Percentiles rank a stretch among this genome's conserved stretches.
Conservation (phyloP, 768 basidiomycete species). For the Hypholoma sublateritium region DNA sequence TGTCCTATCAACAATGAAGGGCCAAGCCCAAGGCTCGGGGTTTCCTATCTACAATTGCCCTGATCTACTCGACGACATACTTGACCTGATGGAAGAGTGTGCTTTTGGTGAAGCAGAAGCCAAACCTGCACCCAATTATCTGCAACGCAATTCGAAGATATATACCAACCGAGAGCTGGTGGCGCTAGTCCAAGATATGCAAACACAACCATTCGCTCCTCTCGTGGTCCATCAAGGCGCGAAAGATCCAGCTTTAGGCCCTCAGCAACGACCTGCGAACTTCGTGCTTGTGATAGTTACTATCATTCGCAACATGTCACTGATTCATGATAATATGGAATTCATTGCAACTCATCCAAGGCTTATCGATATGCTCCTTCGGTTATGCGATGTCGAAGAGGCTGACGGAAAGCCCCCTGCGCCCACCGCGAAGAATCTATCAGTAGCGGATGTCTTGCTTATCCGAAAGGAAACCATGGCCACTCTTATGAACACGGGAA, state of each 20-base stretch:
- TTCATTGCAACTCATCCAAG: slow-evolving; percentile 66
- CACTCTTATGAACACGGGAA: slow-evolving; percentile 63
- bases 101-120: slow-evolving; percentile 61
- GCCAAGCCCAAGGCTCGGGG: slow-evolving; percentile 59
- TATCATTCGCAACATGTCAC: slow-evolving; percentile 86
- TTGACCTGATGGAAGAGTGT: slow-evolving; percentile 84
- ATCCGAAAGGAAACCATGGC: slow-evolving; percentile 78
- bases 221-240: slow-evolving; percentile 48
- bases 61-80: slow-evolving; percentile 82
- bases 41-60: slow-evolving; percentile 75
- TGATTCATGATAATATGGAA: slow-evolving; percentile 66
- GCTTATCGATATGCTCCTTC: slow-evolving; percentile 65
- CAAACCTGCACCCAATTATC: slow-evolving; percentile 17
- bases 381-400: slow-evolving; percentile 56
- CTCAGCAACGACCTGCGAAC: slow-evolving; percentile 66
- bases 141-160: slow-evolving; percentile 37
- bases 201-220: slow-evolving; percentile 58
- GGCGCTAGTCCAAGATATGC: slow-evolving; percentile 55
- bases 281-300: slow-evolving; percentile 70
- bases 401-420: slow-evolving; percentile 31
- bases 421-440: slow-evolving; percentile 58
- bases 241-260: slow-evolving; percentile 51
- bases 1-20: slow-evolving; percentile 76
- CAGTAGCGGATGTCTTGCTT: slow-evolving; percentile 67
- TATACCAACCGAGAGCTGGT: slow-evolving; percentile 68